A percentile compares a stretch with the other conserved stretches of the same genome.
These are phyloP conservation scores for Kodamaea alishanica DNA, from an alignment of 1,139 yeast genomes.

Conservation along the genomic window DNA sequence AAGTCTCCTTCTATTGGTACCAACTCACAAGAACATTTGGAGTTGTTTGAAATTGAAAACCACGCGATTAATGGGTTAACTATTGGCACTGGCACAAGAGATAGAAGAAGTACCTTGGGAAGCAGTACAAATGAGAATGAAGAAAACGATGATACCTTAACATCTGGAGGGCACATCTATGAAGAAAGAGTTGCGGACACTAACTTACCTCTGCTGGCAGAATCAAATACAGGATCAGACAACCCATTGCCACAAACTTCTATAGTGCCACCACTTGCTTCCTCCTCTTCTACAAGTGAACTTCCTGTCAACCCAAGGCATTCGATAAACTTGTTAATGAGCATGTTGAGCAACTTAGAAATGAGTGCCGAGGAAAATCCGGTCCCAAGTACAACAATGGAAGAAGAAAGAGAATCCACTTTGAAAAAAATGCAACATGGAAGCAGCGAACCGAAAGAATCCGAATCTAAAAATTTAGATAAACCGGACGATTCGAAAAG, in stretches of 20 bases:
- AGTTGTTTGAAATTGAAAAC: slow-evolving; percentile 30
- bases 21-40: slow-evolving; percentile 16
- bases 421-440: not conserved
- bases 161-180: too few species aligned
- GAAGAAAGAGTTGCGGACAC: too few species aligned
- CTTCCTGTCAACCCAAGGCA: slow-evolving; percentile 11
- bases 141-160: not conserved
- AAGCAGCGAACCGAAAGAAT: not conserved
- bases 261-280: slow-evolving; percentile 1
- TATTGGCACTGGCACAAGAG: slow-evolving; percentile 28
- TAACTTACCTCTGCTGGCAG: too few species aligned
- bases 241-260: not conserved
- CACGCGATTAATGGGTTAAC: slow-evolving; percentile 40
- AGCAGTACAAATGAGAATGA: not conserved
- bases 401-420: slow-evolving; percentile 2
- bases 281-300: slow-evolving; percentile 2
- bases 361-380: not conserved
- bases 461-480: not conserved
- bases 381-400: slow-evolving; percentile 1
- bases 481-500: slow-evolving; percentile 6
- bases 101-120: slow-evolving; percentile 13
- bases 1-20: slow-evolving; percentile 18
- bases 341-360: slow-evolving; percentile 17
- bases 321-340: slow-evolving; percentile 20
- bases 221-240: too few species aligned